These are phyloP conservation scores for Trifolium repens DNA, from an alignment of 306 rosid species.

Conservation along the genomic window DNA sequence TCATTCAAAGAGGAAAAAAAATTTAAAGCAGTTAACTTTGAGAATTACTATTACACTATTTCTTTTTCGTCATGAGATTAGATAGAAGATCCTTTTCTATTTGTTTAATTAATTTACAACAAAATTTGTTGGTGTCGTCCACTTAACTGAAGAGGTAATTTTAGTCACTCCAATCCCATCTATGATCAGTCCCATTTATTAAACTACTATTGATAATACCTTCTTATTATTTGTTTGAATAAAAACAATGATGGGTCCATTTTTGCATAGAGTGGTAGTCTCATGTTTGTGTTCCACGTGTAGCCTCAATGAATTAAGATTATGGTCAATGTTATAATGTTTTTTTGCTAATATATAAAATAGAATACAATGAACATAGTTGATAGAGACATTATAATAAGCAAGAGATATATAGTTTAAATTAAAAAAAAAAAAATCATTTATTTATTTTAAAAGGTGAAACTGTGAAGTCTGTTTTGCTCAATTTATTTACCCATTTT, in stretches of 20 bases:
- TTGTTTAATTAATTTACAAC: conserved; percentile 4
- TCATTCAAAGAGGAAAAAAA: neutral
- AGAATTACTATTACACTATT: neutral
- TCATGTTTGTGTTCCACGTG: conserved; percentile 33
- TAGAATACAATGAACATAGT: no score
- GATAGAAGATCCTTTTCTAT: neutral
- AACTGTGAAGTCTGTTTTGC: no score
- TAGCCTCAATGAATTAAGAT: conserved; percentile 27
- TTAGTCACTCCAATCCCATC: conserved; percentile 23
- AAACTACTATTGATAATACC: conserved; percentile 30
- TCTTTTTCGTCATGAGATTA: neutral
- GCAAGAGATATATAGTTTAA: no score
- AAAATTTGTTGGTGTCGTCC: conserved; percentile 1
- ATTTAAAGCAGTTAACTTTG: neutral
- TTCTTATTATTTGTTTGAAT: conserved; percentile 26
- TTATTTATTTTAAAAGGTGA: no score
- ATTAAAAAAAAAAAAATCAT: no score
- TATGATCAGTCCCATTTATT: conserved; percentile 35
- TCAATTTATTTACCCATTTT: no score
- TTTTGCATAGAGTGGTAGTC: neutral
- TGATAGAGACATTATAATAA: no score
- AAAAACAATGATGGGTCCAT: conserved; percentile 36
- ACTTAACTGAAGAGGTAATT: conserved; percentile 11
- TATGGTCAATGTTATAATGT: conserved; percentile 19
- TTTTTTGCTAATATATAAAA: no score